Percentiles rank a stretch among this genome's conserved stretches.
phyloP scores from a whole-genome alignment of 768 basidiomycete species.

The Trametes cingulata region DNA sequence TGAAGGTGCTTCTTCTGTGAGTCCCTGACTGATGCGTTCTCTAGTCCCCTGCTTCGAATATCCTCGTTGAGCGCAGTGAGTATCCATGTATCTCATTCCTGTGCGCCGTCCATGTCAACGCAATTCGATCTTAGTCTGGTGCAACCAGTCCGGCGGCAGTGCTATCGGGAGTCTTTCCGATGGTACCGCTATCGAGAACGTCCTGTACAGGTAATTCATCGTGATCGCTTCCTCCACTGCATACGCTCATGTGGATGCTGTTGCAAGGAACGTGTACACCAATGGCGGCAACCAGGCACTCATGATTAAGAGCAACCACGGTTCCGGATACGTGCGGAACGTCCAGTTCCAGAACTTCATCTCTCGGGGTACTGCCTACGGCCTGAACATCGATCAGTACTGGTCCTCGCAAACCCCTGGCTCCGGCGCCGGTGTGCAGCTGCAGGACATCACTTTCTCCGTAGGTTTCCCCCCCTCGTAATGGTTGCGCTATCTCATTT shows the following conservation, averaged over 20 bases:
- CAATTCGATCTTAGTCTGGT: constrained; percentile 26
- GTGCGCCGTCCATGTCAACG: too few relatives aligned
- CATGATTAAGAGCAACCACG: constrained; percentile 33
- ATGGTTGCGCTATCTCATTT: background rate
- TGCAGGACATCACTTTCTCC: constrained; percentile 31
- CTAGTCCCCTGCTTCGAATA: constrained; percentile 29
- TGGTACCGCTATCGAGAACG: constrained; percentile 29
- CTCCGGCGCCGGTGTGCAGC: constrained; percentile 29
- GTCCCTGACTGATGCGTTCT: background rate
- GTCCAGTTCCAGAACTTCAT: constrained; percentile 33
- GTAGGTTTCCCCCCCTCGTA: constrained; percentile 8
- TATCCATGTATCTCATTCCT: background rate
- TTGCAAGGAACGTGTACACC: constrained; percentile 28
- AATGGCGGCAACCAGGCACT: constrained; percentile 34
- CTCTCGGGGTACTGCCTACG: constrained; percentile 31
- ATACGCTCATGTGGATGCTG: too few relatives aligned
- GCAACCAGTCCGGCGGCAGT: constrained; percentile 34
- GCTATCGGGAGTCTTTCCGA: constrained; percentile 32
- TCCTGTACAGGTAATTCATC: constrained; percentile 25
- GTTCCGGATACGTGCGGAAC: constrained; percentile 30
- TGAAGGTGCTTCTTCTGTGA: constrained; percentile 20
- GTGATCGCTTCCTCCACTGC: background rate
- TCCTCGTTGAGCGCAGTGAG: constrained; percentile 33
- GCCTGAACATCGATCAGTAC: constrained; percentile 31
- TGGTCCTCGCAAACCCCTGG: constrained; percentile 29